phyloP scores from a whole-genome alignment of 352 stramenopile species.

The Phytophthora podocarpi region DNA sequence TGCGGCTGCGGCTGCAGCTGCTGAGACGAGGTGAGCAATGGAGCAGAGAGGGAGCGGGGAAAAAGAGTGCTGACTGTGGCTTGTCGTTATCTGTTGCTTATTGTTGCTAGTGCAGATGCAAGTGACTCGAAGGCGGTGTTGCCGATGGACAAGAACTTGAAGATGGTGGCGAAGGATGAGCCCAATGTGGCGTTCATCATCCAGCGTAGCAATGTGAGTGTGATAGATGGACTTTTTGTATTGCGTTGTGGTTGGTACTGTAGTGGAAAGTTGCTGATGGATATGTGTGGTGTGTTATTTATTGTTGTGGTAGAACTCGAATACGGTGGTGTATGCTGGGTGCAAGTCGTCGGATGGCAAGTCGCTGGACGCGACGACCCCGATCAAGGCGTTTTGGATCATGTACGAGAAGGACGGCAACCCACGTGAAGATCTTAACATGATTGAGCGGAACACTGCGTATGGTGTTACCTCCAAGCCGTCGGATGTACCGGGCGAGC shows the following conservation, averaged over 20 bases:
- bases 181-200: conserved; percentile 87
- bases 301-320: conserved; percentile 62
- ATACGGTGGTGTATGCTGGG: conserved; percentile 84
- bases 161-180: conserved; percentile 72
- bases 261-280: neutral
- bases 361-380: conserved; percentile 58
- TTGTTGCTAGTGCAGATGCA: conserved; percentile 9
- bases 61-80: neutral
- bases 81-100: too few species aligned
- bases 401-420: conserved; percentile 84
- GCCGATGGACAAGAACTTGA: conserved; percentile 70
- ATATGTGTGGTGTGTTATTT: too few species aligned
- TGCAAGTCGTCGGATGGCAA: conserved; percentile 45
- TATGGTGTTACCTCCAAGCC: conserved; percentile 67
- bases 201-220: conserved; percentile 81
- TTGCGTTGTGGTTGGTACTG: neutral
- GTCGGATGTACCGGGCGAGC: conserved; percentile 45
- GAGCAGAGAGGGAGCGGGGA: neutral
- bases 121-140: conserved; percentile 32
- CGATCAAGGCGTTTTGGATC: conserved; percentile 85
- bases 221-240: neutral
- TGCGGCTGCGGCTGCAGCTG: too few species aligned
- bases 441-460: conserved; percentile 85
- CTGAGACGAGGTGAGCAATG: conserved; percentile 9
- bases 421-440: conserved; percentile 80